Conservation (phyloP, 2,329 filamentous ascomycete genomes). For the Colletotrichum godetiae region DNA sequence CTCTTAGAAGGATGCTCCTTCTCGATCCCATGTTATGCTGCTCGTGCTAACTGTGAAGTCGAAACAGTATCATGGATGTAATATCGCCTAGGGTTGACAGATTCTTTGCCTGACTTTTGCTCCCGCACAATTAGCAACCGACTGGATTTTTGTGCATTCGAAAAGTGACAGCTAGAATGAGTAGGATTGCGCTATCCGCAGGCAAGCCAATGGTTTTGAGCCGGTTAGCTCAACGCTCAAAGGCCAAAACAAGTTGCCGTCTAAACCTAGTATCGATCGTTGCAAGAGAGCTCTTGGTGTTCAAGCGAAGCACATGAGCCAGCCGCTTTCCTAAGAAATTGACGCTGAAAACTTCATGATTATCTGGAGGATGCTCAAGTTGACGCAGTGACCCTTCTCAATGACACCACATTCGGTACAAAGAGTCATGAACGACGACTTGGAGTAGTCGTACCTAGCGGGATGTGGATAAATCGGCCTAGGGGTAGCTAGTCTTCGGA, state of each 20-base stretch:
- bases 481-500: conserved; percentile 15
- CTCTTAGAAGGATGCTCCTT: neutral
- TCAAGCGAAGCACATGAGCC: neutral
- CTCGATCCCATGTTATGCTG: neutral
- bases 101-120: neutral
- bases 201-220: neutral
- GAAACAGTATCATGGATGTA: neutral
- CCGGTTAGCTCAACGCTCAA: neutral
- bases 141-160: neutral
- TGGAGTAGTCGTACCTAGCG: conserved; percentile 3
- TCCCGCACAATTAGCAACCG: neutral
- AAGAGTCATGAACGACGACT: conserved; percentile 19
- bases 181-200: neutral
- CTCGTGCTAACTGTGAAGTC: conserved; percentile 6
- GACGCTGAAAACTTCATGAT: neutral
- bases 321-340: neutral
- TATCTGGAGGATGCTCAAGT: neutral
- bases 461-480: conserved; percentile 10
- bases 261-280: neutral
- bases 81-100: neutral
- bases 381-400: neutral
- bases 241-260: neutral
- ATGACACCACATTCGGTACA: neutral
- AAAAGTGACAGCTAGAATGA: neutral
- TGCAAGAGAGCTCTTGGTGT: neutral